phyloP scores from a whole-genome alignment of 2,329 filamentous ascomycete genomes.

The Xylariaceae sp. region DNA sequence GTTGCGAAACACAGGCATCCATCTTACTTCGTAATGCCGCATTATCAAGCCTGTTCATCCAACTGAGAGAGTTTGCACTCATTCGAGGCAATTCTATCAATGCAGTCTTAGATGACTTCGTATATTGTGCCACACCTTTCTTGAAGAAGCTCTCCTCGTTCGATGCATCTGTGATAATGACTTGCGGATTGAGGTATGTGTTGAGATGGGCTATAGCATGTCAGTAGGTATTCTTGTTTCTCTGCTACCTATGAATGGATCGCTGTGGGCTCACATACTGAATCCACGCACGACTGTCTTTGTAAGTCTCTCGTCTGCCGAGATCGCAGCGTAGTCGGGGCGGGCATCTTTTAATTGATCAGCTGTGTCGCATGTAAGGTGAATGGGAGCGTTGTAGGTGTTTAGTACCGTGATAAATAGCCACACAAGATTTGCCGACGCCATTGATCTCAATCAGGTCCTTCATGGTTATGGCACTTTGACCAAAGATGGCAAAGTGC shows the following conservation, averaged over 20 bases:
- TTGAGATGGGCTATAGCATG: constrained; percentile 56
- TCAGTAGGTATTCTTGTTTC: constrained; percentile 10
- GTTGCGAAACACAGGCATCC: neutral
- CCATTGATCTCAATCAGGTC: constrained; percentile 73
- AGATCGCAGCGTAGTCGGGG: constrained; percentile 64
- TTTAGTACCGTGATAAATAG: constrained; percentile 51
- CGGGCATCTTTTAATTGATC: constrained; percentile 57
- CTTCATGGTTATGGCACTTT: constrained; percentile 61
- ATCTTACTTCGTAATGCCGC: constrained; percentile 57
- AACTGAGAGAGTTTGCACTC: constrained; percentile 59
- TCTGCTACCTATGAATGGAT: neutral
- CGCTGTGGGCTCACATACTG: constrained; percentile 36
- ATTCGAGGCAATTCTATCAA: constrained; percentile 69
- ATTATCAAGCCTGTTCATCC: constrained; percentile 74
- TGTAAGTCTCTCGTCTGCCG: constrained; percentile 64
- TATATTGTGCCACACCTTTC: constrained; percentile 51
- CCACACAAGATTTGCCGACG: constrained; percentile 62
- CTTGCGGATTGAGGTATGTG: constrained; percentile 70
- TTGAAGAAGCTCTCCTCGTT: constrained; percentile 66
- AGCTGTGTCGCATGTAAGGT: constrained; percentile 11
- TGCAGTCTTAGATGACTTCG: constrained; percentile 47
- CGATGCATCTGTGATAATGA: constrained; percentile 65
- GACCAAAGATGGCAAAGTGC: constrained; percentile 74
- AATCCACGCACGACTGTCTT: constrained; percentile 59
- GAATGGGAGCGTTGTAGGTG: constrained; percentile 10